Evolutionary conservation across 1,284 basidiomycete species (phyloP), one percentile per base, ranked within the genome.

Genomic region (Ustilago shanxiensis): DNA sequence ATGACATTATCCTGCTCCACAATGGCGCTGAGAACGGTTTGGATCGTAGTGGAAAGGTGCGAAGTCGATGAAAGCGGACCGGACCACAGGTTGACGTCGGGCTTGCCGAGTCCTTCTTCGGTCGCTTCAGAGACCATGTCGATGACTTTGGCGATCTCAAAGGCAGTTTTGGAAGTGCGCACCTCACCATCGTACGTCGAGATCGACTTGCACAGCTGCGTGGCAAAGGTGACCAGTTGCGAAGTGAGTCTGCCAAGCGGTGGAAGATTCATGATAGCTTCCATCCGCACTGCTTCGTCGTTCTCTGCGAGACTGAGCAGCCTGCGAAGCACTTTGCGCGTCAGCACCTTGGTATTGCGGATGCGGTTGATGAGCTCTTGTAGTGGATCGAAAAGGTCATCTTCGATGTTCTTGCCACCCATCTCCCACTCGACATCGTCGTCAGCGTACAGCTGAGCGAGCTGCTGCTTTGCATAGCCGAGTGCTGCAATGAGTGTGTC

Each of bases 401-500:
- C 74, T 41, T 78, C 78, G 39, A 80, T 65, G 31, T 66, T 72
- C 14, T 69, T 47, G 22, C 72, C 68, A 14, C 61, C 71, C 44
- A 80, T 59, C 35, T 79, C 69, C 81, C 80, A 82, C 33, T 80
- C 79, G 26, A 77, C 61, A 18, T 77, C 72, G 47, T 73, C 75
- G 22, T 82, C 78, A 7, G 69, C 56, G 44, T 80, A 79, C 18
- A 83, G 62, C 52, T 72, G 62, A 1, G 72, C 80, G 11, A 81
- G 66, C 28, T 66, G 66, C 53, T 83, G 81, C 56, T 81, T 80
- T 18, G 81, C 68, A 41, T 79, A 79, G 1, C 79, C 82, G 6
- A 83, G 60, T 3, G 79, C 82, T 11, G 82, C 84, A 20, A 76
- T 73, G 18, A 86, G 68, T 33, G 84, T 86, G 47, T 86, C 84